A percentile compares a stretch with the other conserved stretches of the same genome.
Conservation (phyloP, 2,329 filamentous ascomycete species). For the Epichloe sibirici region DNA sequence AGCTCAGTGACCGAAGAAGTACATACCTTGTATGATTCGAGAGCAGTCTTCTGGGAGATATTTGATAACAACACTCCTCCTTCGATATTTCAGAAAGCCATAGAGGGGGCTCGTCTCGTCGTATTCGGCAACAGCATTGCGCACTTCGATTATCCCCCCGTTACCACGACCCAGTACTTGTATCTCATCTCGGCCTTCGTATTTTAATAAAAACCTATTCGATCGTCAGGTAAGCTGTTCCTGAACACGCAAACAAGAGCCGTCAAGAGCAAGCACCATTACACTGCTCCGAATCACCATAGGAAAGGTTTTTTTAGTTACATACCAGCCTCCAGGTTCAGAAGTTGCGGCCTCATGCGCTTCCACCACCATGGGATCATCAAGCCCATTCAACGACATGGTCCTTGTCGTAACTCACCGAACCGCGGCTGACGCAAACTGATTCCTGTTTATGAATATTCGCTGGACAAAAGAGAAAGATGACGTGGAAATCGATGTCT, state of each 20-base stretch:
- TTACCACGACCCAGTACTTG: conserved; percentile 64
- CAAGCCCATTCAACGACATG: conserved; percentile 96
- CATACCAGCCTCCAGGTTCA: conserved; percentile 91
- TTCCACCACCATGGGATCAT: conserved; percentile 67
- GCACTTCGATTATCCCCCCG: conserved; percentile 79
- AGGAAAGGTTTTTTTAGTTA: neutral
- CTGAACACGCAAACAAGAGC: neutral
- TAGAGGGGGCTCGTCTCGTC: conserved; percentile 81
- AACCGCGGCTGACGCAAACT: neutral
- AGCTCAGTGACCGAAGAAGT: neutral
- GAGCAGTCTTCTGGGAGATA: conserved; percentile 88
- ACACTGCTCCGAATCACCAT: neutral
- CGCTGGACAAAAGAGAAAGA: neutral
- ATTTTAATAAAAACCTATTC: conserved; percentile 85
- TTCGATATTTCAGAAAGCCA: conserved; percentile 79
- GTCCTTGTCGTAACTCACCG: conserved; percentile 10
- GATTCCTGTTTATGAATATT: neutral
- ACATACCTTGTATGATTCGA: conserved; percentile 76
- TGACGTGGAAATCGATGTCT: neutral
- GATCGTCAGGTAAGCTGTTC: conserved; percentile 9
- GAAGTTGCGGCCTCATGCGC: conserved; percentile 68
- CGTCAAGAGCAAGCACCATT: neutral
- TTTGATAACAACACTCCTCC: conserved; percentile 83
- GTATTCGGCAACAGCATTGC: conserved; percentile 64
- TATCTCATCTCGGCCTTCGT: conserved; percentile 78